Evolutionary conservation across 1,284 basidiomycete genomes (phyloP), one percentile per base, ranked within the genome.

Genomic region (Leccinum subrobustum): DNA sequence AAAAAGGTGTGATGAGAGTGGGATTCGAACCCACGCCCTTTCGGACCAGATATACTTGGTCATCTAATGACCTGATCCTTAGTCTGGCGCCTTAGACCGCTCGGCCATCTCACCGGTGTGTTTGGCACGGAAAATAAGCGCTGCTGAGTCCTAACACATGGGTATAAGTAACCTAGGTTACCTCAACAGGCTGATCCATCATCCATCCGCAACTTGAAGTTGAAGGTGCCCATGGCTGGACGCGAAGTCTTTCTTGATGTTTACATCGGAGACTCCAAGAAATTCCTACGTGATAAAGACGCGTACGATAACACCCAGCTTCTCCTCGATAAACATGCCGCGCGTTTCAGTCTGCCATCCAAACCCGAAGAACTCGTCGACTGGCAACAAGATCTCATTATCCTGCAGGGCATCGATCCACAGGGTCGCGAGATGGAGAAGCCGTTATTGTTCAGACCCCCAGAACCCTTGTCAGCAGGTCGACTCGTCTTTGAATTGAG

Each of bases 81-180:
- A 84, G 82, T 84, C 83, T 84, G 80, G 83, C 84, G 84, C 84
- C 84, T 86, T 85, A 81, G 84, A 86, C 84, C 84, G 82, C 84
- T 67, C 67, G 67, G 67, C 65, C 67, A 67, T 69, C 67, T 65
- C 60, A 56, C 54, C 54, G 81, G n/a, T 18, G 2, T 18, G 4
- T 42, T 42, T 33, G 1, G 4, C 9, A 2, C 9, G 6, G 2
- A 27, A 25, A 16, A 6, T 27, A 51, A 20, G 27, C 25, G 27
- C 12, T 2, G 3, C 4, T 62, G 47, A 55, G 11, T 20, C 25
- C 27, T 12, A 39, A 39, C 16, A 39, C 33, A 33, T 12, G 33
- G 5, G 33, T 33, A 33, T 6, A 33, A 33, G 11, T 33, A 33
- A 12, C 6, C 11, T 2, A 33, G 4, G 4, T 33, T 33, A 33